Evolutionary conservation across 2,329 filamentous ascomycete species (phyloP), one percentile per base, ranked within the genome.

Genomic region (Incumbomyces lentus): DNA sequence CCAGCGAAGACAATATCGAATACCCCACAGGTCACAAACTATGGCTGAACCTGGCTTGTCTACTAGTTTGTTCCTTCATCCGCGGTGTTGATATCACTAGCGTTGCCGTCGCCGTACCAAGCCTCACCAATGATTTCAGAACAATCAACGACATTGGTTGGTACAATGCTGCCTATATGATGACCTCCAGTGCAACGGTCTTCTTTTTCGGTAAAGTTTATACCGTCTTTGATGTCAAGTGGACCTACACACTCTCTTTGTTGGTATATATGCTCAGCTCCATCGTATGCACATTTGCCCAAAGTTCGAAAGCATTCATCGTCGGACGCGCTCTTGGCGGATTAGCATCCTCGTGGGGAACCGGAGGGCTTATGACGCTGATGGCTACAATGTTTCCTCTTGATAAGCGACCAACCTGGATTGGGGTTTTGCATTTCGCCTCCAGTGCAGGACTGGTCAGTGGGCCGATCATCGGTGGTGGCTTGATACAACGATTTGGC

Each of bases 71-170:
- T n/a, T 13, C 7, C 13, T 17, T 43, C 13, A 13, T 35, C 7
- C n/a, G n/a, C 10, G 35, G 47, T 12, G 14, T 44, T 11, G 32
- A 48, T 22, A 26, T 44, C 4, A 31, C 40, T 3, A 44, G 38
- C 33, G 46, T 48, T 5, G 45, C 45, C 6, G 45, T 36, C 10
- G 39, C 45, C 17, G 22, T 50, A 19, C 47, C 33, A 16, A 44
- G 13, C 34, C 41, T 74, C 42, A 71, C 70, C 0, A 63, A 70
- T 50, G 58, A 70, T 29, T 73, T 73, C 53, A 58, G 71, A 31
- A 67, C 68, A 3, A 58, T 70, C 31, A 58, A 62, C 4, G 69
- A 73, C 47, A 63, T 73, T 6, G 68, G 68, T 29, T 73, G 71
- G 70, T 73, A 73, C 49, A 67, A 67, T 22, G 67, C 63, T 36